phyloP scores from a whole-genome alignment of 2,329 filamentous ascomycete genomes.

The Bipolaris bicolor region DNA sequence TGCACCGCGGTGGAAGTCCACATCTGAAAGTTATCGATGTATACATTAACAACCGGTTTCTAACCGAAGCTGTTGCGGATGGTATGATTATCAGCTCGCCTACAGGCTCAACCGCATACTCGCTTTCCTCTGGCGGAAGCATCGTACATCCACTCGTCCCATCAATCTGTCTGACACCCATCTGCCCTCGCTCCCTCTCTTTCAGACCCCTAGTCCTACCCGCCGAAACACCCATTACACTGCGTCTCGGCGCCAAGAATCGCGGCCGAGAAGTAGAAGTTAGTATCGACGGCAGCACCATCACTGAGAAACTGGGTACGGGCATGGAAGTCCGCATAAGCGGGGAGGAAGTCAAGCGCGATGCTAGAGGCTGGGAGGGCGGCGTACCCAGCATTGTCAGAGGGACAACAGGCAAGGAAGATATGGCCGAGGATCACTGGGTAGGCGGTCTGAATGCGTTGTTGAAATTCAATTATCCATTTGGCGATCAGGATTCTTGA shows the following conservation, averaged over 20 bases:
- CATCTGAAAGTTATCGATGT: constrained; percentile 93
- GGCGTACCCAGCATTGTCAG: constrained; percentile 93
- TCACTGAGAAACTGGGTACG: constrained; percentile 51
- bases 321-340: constrained; percentile 81
- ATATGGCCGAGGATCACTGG: constrained; percentile 83
- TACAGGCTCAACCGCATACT: constrained; percentile 94
- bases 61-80: constrained; percentile 94
- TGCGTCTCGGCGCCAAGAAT: constrained; percentile 74
- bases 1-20: constrained; percentile 87
- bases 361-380: constrained; percentile 65
- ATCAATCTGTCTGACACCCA: constrained; percentile 87
- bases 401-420: constrained; percentile 49
- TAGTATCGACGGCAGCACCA: constrained; percentile 56
- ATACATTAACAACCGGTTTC: constrained; percentile 83
- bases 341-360: constrained; percentile 71
- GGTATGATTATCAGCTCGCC: constrained; percentile 94
- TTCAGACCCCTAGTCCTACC: constrained; percentile 92
- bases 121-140: constrained; percentile 86
- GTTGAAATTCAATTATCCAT: constrained; percentile 97
- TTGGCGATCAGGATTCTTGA: constrained; percentile 64
- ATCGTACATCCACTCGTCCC: constrained; percentile 94
- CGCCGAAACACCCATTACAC: constrained; percentile 79
- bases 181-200: constrained; percentile 88
- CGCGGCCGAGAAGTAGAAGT: constrained; percentile 58
- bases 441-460: constrained; percentile 91